Evolutionary conservation across 2,329 filamentous ascomycete genomes (phyloP), one percentile per base, ranked within the genome.

Genomic region (Hymenoscyphus albidus): DNA sequence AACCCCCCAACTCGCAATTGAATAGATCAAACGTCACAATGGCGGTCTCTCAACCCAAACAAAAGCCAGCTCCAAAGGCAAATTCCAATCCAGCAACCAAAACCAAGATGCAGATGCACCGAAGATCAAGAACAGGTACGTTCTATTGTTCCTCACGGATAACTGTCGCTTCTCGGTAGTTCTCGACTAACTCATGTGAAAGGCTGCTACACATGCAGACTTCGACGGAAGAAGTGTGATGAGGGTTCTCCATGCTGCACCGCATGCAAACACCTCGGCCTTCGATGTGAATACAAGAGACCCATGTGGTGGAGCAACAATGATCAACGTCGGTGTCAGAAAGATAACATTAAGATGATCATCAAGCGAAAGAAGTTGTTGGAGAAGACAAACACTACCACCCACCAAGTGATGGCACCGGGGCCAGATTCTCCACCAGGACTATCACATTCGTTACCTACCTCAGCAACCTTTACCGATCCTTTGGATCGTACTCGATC

Each of bases 261-360:
- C 16, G 86, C 86, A 67, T 89, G 86, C 83, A 87, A 85, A 71
- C 72, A 76, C 65, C 88, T 99, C 64, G 90, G 91, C 62, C 84
- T 99, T 64, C 83, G 85, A 74, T 99, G 95, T 81, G 93, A 98
- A 82, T 99, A 98, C 82, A 97, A 96, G 83, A 84, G 93, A 75
- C 95, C 95, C 44, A 87, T 91, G 80, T 99, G 95, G 95, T 99
- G 95, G 95, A 91, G 89, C 79, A 97, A 95, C 82, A 90, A 91
- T 74, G 93, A 97, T 69, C 87, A 90, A 74, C 85, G 95, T 71
- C 87, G 89, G 72, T 81, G 88, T 64, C 92, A 97, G 77, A 99
- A 98, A 81, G 95, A 98, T 76, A 82, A 89, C 71, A 96, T 99
- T 83, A 99, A 99, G 84, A 89, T 90, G 78, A 92, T 94, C 78